Evolutionary conservation across 345 rosid genomes (phyloP), one percentile per base, ranked within the genome.

Genomic region (Litchi chinensis): DNA sequence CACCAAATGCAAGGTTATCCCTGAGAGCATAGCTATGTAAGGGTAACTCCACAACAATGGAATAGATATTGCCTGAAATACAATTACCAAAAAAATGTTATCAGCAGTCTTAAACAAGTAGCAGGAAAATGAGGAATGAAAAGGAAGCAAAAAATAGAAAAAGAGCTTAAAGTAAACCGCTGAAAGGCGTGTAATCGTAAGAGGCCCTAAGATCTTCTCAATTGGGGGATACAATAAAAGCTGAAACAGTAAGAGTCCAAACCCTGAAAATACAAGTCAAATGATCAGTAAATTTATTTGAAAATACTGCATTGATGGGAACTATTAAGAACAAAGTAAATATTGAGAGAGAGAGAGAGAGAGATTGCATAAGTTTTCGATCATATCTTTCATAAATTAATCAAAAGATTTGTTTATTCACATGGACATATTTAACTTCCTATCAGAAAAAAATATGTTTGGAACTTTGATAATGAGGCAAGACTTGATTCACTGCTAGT

Each of bases 211-310:
- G 10, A 79, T 65, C 68, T 54, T 88, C 80, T 88, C 87, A 2
- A 86, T 63, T n/a, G 76, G 81, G 0, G 91, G 86, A 82, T 88
- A 89, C 19, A 89, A 66, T 24, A 85, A 54, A 77, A 88, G 91
- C 79, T 89, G 93, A 79, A 89, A 88, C 24, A 88, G 44, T 77
- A 89, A 57, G 67, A 89, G 91, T 43, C 89, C 88, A 63, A 88
- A n/a, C 13, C 91, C 91, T 88, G 77, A 46, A 48, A 37, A 9
- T 72, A 54, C 19, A 39, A 43, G 40, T 40, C 63, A 9, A 37
- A 67, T 66, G 41, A 67, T 67, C 48, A 67, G 21, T 15, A 39
- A 8, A 67, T 12, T 40, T 39, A 39, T 16, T 12, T 43, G 15
- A 65, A 15, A 67, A 40, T 21, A 16, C n/a, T 39, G n/a, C 19